Evolutionary conservation across 2,329 filamentous ascomycete species (phyloP).

Genomic region (Cladobotryum protrusum): DNA sequence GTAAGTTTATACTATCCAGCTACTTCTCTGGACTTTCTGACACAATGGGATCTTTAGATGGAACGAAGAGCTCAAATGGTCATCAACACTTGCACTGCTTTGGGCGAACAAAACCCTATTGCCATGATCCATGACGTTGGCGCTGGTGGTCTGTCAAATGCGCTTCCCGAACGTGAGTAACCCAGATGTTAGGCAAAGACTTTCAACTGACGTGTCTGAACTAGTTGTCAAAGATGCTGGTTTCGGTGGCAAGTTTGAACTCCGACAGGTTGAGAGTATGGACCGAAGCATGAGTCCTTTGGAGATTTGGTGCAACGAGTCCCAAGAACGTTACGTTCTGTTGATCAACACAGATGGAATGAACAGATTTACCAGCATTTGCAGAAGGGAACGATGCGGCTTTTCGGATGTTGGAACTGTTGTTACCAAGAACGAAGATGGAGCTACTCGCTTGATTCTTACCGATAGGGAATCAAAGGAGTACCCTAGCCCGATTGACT

Average conservation of each 20-base stretch:
- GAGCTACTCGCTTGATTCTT: constrained; percentile 68
- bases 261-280: constrained; percentile 87
- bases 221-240: constrained; percentile 82
- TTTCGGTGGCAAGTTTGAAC: constrained; percentile 83
- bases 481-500: constrained; percentile 73
- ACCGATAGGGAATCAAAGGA: constrained; percentile 72
- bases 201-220: neutral
- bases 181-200: neutral
- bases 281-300: constrained; percentile 91
- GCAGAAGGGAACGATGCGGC: constrained; percentile 77
- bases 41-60: constrained; percentile 40
- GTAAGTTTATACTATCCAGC: constrained; percentile 6
- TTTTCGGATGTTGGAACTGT: constrained; percentile 88
- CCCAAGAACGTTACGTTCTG: constrained; percentile 92
- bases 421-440: constrained; percentile 52
- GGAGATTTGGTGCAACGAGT: constrained; percentile 97
- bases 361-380: constrained; percentile 66
- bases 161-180: constrained; percentile 62
- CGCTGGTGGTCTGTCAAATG: constrained; percentile 71
- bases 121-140: constrained; percentile 97
- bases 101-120: constrained; percentile 82
- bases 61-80: constrained; percentile 95
- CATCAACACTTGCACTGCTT: constrained; percentile 84
- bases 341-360: constrained; percentile 76
- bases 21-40: neutral